These are phyloP conservation scores for Themeda triandra DNA, from an alignment of 176 grass and related monocot species.

Conservation along the genomic window DNA sequence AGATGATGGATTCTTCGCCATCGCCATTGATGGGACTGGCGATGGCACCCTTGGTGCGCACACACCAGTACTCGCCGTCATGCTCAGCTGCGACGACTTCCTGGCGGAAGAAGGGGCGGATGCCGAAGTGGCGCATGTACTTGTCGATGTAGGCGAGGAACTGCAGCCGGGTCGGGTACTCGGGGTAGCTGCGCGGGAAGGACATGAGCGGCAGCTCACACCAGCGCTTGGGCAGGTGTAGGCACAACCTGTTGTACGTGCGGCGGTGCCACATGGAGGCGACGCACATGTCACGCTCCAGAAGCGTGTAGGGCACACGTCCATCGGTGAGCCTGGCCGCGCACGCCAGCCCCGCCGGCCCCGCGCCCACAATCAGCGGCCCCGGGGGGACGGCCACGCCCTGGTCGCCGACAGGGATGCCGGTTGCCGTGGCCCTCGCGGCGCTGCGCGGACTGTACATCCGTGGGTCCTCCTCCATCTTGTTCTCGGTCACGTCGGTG, in stretches of 20 bases:
- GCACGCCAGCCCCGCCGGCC: conserved; percentile 67
- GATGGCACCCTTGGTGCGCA: background rate
- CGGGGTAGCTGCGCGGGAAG: conserved; percentile 51
- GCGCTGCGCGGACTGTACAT: background rate
- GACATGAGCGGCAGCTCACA: conserved; percentile 73
- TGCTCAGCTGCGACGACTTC: conserved; percentile 51
- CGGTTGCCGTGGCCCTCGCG: background rate
- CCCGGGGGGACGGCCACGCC: conserved; percentile 16
- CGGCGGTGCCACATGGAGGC: conserved; percentile 77
- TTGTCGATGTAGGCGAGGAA: conserved; percentile 68
- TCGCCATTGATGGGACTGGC: background rate
- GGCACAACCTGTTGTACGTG: conserved; percentile 70
- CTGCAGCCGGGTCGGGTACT: conserved; percentile 63
- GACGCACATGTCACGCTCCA: conserved; percentile 67
- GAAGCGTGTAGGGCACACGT: conserved; percentile 51
- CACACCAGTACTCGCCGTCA: conserved; percentile 61
- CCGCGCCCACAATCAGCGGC: conserved; percentile 57
- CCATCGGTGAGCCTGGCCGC: conserved; percentile 39
- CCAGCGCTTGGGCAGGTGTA: conserved; percentile 77
- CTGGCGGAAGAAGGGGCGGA: conserved; percentile 45
- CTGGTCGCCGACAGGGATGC: conserved; percentile 5
- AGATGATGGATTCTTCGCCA: background rate
- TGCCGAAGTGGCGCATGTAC: conserved; percentile 34
- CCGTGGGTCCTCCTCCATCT: conserved; percentile 50
- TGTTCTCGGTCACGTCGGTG: conserved; percentile 25